Evolutionary conservation across 1,139 yeast species (phyloP).

Genomic region (Sugiyamaella novakii): DNA sequence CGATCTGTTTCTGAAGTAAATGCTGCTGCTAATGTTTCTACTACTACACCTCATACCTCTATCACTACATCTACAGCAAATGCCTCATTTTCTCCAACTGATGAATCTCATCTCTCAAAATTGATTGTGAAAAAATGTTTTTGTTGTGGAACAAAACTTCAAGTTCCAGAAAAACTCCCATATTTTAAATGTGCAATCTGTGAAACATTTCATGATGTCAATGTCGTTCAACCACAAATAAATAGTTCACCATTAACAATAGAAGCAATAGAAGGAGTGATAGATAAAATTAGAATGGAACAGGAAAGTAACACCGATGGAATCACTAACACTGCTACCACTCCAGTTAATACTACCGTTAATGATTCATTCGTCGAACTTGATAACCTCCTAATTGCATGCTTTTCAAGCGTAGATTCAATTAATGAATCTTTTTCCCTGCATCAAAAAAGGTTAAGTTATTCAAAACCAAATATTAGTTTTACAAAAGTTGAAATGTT

Average conservation of each 20-base stretch:
- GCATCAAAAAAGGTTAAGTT: slow-evolving; percentile 30
- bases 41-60: not conserved
- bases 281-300: slow-evolving; percentile 2
- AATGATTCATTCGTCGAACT: slow-evolving; percentile 1
- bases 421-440: slow-evolving; percentile 35
- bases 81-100: not conserved
- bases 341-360: not conserved
- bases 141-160: slow-evolving; percentile 66
- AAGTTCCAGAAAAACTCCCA: slow-evolving; percentile 49
- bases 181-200: slow-evolving; percentile 55
- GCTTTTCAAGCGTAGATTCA: slow-evolving; percentile 33
- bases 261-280: not conserved
- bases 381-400: slow-evolving; percentile 1
- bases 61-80: not conserved
- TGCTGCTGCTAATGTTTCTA: slow-evolving; percentile 13
- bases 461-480: slow-evolving; percentile 37
- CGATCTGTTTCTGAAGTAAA: slow-evolving; percentile 33
- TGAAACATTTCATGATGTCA: slow-evolving; percentile 37
- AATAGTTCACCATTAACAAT: slow-evolving; percentile 3
- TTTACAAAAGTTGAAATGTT: slow-evolving; percentile 31
- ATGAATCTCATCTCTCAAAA: slow-evolving; percentile 5
- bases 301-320: not conserved
- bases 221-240: slow-evolving; percentile 9
- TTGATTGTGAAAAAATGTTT: slow-evolving; percentile 39
- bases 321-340: not conserved